Base-by-base conservation (phyloP, 768 basidiomycete genomes). In the Tulasnella sp. region DNA sequence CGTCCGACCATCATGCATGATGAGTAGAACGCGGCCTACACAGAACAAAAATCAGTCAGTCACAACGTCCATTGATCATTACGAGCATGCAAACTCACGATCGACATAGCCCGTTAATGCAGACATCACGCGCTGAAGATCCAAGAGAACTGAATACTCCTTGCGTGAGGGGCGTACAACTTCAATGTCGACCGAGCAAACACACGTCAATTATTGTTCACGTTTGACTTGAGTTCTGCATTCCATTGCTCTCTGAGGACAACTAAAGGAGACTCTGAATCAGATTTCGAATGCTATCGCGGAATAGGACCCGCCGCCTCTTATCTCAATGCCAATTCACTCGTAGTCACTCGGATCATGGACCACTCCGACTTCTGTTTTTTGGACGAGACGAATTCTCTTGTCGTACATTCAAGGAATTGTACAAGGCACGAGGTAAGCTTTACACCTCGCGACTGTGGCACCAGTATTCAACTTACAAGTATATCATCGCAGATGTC, bases 1-100 rank as follows among this genome's bases (percentile, higher is more conserved):
- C 43, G 87, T 83, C 67, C 95, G 83, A 53, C 95, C 95, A 71
- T 99, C 95, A 77, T 97, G 92, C 32, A 97, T 84, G 64, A 97
- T 83, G 69, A 98, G 83, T 61, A 94, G 80, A 66, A 98, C 93
- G 70, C 85, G 88, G 67, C 86, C 90, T 93, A 68, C 0, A 26
- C n/a, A 34, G 2, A 29, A 43, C 11, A 4, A 26, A 4, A n/a
- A 11, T 26, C 4, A 1, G 10, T 23, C 51, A 55, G 45, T 29
- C 19, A 15, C 32, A 43, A 32, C 62, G 29, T 54, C 4, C 19
- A 58, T 56, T 21, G 43, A 29, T 27, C 23, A 5, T 15, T 13
- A 42, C 26, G 11, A 55, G 19, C 61, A 44, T 29, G 23, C 1
- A 34, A 5, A 73, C 83, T 65, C 65, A 85, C 87, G 85, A 78